Conservation (phyloP, 164 flowering plant genomes). For the Santalum album region DNA sequence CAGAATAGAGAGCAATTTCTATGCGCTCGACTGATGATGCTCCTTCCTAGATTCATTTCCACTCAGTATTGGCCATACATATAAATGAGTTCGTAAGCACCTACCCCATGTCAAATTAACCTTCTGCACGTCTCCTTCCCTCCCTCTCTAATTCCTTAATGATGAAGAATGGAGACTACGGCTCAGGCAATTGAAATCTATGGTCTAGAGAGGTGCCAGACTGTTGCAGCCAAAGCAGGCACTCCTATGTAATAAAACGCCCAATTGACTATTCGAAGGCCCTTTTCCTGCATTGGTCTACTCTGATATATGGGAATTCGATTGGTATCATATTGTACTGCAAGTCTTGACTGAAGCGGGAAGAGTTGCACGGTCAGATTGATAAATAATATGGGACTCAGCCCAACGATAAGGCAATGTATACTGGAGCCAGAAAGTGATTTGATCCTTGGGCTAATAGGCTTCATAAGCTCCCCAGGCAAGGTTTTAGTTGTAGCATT, state of each 20-base stretch:
- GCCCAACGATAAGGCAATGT: conserved; percentile 31
- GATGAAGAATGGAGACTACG: conserved; percentile 27
- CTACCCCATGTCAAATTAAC: too few species aligned
- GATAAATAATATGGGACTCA: conserved; percentile 34
- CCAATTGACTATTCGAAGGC: too few species aligned
- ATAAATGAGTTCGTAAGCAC: too few species aligned
- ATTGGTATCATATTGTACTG: conserved; percentile 3
- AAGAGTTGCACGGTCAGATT: conserved; percentile 40
- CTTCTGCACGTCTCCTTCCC: too few species aligned
- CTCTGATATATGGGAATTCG: too few species aligned
- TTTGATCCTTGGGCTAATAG: conserved; percentile 31
- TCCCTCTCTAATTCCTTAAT: too few species aligned
- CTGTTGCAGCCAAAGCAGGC: conserved; percentile 28
- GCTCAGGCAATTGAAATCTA: conserved; percentile 22
- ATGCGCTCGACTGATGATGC: too few species aligned
- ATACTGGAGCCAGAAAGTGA: conserved; percentile 33
- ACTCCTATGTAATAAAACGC: neutral
- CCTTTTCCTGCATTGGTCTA: too few species aligned
- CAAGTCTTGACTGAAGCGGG: conserved; percentile 32
- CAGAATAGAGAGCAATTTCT: too few species aligned
- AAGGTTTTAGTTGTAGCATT: neutral
- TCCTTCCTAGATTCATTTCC: too few species aligned
- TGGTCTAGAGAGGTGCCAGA: conserved; percentile 26
- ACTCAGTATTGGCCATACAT: too few species aligned
- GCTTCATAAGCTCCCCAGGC: conserved; percentile 22